Conservation (phyloP, 805 yeast species). For the Clavispora vitiphila region DNA sequence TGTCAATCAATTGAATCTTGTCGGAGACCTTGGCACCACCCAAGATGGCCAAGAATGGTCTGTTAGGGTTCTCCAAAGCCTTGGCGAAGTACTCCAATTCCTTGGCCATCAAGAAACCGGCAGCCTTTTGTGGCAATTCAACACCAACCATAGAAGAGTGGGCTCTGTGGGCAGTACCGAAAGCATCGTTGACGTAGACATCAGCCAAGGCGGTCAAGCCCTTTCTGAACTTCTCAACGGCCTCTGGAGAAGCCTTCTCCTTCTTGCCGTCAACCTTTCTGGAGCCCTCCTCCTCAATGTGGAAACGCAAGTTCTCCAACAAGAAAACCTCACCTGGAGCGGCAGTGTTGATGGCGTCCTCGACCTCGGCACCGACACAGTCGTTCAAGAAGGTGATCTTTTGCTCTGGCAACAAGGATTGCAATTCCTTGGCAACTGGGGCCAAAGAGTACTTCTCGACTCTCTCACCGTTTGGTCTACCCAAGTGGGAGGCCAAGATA, state of each 20-base stretch:
- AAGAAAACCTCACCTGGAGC: conserved; percentile 78
- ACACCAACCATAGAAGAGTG: conserved; percentile 99
- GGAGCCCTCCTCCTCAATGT: conserved; percentile 95
- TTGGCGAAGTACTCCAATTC: conserved; percentile 96
- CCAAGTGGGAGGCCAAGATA: conserved; percentile 93
- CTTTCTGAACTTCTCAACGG: conserved; percentile 81
- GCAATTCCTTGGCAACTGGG: conserved; percentile 90
- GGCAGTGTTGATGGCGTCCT: conserved; percentile 68
- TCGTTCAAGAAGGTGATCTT: conserved; percentile 81
- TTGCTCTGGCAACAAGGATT: conserved; percentile 56
- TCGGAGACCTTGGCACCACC: conserved; percentile 99
- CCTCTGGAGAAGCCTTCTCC: conserved; percentile 85
- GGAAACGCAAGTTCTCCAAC: conserved; percentile 97
- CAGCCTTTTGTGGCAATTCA: conserved; percentile 91
- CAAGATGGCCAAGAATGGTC: conserved; percentile 97
- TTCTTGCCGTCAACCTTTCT: conserved; percentile 84
- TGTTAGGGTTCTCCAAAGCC: conserved; percentile 95
- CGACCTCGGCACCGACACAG: conserved; percentile 91
- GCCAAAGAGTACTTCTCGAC: conserved; percentile 82
- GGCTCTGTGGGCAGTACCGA: conserved; percentile 99
- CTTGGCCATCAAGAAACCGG: conserved; percentile 98
- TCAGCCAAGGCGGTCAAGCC: conserved; percentile 91
- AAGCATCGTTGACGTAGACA: conserved; percentile 87
- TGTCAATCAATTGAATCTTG: conserved; percentile 97
- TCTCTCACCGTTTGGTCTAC: conserved; percentile 97